Evolutionary conservation across 805 yeast species (phyloP).

Genomic region (Cyberlindnera subsufficiens): DNA sequence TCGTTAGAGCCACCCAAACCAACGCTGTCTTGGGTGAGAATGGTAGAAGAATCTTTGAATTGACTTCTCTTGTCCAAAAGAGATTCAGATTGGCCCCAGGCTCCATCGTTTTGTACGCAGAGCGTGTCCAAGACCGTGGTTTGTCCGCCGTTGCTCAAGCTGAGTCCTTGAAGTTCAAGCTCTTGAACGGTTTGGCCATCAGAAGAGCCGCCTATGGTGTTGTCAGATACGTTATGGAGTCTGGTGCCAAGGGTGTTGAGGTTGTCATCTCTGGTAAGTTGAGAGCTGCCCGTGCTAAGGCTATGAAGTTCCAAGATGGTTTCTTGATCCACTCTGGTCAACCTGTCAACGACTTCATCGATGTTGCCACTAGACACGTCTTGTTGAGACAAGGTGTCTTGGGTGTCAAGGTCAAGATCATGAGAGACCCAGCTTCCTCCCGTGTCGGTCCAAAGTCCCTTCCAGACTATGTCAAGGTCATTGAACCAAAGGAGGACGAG

Average conservation of each 20-base stretch:
- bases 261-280: constrained; percentile 99
- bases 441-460: constrained; percentile 82
- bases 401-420: constrained; percentile 99
- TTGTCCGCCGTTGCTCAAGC: constrained; percentile 99
- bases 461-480: constrained; percentile 91
- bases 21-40: constrained; percentile 98
- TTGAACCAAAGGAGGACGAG: constrained; percentile 94
- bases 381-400: constrained; percentile 99
- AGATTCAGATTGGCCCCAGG: constrained; percentile 96
- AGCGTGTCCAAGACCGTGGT: constrained; percentile 99
- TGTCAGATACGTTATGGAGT: constrained; percentile 99
- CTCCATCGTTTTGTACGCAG: constrained; percentile 92
- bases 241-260: constrained; percentile 99
- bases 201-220: constrained; percentile 99
- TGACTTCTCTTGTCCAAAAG: constrained; percentile 95
- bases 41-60: constrained; percentile 99
- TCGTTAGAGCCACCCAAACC: constrained; percentile 98
- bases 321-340: constrained; percentile 99
- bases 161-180: constrained; percentile 97
- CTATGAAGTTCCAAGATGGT: constrained; percentile 99
- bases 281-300: constrained; percentile 99
- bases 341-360: constrained; percentile 98
- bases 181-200: constrained; percentile 97
- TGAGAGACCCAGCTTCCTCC: constrained; percentile 95
- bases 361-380: constrained; percentile 98